These are phyloP conservation scores for Setomelanomma holmii DNA, from an alignment of 2,329 filamentous ascomycete genomes.

Conservation along the genomic window DNA sequence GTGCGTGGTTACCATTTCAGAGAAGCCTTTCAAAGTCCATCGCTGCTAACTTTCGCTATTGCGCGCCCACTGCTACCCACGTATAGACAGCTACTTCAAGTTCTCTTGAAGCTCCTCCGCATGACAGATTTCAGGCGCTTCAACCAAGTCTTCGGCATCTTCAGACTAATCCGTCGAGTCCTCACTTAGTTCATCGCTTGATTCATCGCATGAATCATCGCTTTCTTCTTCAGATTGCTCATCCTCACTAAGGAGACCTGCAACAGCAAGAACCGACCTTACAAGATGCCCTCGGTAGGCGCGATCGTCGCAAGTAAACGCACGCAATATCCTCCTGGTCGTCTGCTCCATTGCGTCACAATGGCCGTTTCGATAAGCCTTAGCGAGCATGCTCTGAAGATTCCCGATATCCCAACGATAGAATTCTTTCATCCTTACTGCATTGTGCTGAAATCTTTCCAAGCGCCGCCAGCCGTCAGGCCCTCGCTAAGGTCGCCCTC, in stretches of 20 bases:
- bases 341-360: background rate
- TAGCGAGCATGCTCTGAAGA: background rate
- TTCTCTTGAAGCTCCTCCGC: background rate
- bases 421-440: background rate
- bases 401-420: background rate
- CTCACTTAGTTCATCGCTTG: background rate
- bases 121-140: background rate
- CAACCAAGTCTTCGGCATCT: background rate
- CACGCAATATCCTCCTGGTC: background rate
- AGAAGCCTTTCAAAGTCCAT: no score
- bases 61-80: background rate
- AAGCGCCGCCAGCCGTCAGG: background rate
- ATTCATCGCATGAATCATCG: background rate
- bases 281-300: background rate
- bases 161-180: background rate
- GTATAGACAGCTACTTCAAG: background rate
- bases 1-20: no score
- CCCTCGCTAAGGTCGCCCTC: slow-evolving; percentile 20
- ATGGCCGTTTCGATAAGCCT: background rate
- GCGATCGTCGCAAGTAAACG: background rate
- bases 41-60: no score
- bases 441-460: background rate
- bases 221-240: background rate
- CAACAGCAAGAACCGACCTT: background rate
- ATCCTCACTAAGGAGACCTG: background rate